Evolutionary conservation across 148 eudicot genomes (phyloP).

Genomic region (Arctostaphylos glauca): DNA sequence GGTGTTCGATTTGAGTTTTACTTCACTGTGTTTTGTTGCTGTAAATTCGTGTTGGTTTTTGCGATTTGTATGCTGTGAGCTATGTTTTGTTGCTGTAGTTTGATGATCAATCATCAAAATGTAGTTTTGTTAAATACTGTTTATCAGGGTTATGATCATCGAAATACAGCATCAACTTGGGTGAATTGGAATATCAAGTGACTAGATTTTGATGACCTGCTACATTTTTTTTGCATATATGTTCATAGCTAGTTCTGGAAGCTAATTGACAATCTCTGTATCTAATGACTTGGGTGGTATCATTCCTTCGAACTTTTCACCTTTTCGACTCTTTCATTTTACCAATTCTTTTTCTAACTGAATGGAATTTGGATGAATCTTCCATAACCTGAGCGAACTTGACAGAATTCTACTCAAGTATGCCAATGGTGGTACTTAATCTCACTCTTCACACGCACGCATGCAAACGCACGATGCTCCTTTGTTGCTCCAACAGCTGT

Average conservation of each 20-base stretch:
- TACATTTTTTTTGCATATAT: background rate
- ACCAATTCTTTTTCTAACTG: background rate
- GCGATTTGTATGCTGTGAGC: conserved; percentile 15
- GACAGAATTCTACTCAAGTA: background rate
- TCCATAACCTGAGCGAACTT: background rate
- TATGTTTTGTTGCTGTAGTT: conserved; percentile 19
- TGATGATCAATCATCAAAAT: conserved; percentile 17
- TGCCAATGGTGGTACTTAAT: too few relatives aligned
- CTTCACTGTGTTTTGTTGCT: conserved; percentile 18
- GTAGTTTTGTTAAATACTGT: conserved; percentile 12
- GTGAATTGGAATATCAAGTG: conserved; percentile 4
- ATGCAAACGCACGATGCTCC: too few relatives aligned
- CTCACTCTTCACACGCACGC: too few relatives aligned
- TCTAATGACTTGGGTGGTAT: background rate
- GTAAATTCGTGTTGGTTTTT: conserved; percentile 31
- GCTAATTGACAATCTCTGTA: background rate
- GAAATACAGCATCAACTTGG: conserved; percentile 29
- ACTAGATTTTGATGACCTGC: background rate
- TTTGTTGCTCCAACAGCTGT: too few relatives aligned
- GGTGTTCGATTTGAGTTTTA: conserved; percentile 21
- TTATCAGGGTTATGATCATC: conserved; percentile 27
- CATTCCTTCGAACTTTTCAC: background rate
- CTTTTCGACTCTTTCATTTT: background rate
- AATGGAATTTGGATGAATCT: background rate
- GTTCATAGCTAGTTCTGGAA: background rate